Evolutionary conservation across 148 eudicot genomes (phyloP).

Genomic region (Fagopyrum esculentum): DNA sequence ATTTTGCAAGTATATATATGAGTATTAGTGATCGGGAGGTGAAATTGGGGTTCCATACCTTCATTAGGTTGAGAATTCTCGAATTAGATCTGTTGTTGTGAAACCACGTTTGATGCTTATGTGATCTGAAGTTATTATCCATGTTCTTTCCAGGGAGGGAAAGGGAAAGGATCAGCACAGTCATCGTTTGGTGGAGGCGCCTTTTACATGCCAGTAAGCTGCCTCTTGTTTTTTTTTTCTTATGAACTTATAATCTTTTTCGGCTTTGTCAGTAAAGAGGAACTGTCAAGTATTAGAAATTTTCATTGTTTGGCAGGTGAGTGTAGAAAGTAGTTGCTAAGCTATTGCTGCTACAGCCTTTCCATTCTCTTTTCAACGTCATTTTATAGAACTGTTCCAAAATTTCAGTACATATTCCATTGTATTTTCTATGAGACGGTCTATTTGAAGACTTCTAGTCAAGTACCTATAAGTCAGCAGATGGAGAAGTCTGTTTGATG

Average conservation of each 20-base stretch:
- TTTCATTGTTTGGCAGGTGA: background rate
- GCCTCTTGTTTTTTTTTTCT: slow-evolving; percentile 13
- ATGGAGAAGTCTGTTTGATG: background rate
- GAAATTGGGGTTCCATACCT: background rate
- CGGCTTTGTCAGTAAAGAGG: background rate
- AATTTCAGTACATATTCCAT: background rate
- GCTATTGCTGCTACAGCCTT: background rate
- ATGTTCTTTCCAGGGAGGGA: slow-evolving; percentile 21
- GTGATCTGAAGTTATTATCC: background rate
- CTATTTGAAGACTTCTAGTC: background rate
- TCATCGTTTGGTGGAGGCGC: slow-evolving; percentile 57
- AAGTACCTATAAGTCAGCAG: background rate
- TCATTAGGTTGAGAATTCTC: background rate
- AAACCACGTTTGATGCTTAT: background rate
- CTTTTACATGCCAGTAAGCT: slow-evolving; percentile 63
- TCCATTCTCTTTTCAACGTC: background rate
- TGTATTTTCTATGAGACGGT: background rate
- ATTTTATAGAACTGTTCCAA: background rate
- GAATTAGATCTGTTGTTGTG: background rate
- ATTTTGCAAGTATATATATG: background rate
- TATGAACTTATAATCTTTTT: background rate
- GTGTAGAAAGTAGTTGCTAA: background rate
- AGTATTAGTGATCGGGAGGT: background rate
- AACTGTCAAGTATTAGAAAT: background rate
- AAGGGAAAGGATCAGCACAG: slow-evolving; percentile 37